Evolutionary conservation across 1,284 basidiomycete species (phyloP).

Genomic region (Ustilago shanxiensis): DNA sequence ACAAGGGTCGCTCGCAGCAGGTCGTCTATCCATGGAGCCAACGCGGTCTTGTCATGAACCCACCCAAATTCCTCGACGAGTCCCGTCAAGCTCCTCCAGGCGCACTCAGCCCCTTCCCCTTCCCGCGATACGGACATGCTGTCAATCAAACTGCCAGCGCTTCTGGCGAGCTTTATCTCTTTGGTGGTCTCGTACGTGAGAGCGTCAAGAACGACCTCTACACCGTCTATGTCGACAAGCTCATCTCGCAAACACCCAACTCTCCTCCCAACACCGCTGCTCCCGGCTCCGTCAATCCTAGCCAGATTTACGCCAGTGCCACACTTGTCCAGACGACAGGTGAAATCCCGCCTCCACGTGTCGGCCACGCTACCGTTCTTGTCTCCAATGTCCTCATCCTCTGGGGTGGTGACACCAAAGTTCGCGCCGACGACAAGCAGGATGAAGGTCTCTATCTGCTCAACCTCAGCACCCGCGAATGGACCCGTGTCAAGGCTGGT

Average conservation of each 20-base stretch:
- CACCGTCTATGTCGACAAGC: conserved; percentile 65
- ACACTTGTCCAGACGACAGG: conserved; percentile 78
- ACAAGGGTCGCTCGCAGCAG: conserved; percentile 43
- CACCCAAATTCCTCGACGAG: conserved; percentile 68
- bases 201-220: conserved; percentile 93
- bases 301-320: conserved; percentile 73
- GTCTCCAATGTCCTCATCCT: conserved; percentile 96
- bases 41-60: conserved; percentile 66
- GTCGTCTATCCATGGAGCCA: conserved; percentile 70
- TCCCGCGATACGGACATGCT: conserved; percentile 96
- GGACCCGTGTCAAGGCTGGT: conserved; percentile 80
- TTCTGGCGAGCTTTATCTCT: conserved; percentile 92
- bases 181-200: conserved; percentile 95
- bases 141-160: conserved; percentile 83
- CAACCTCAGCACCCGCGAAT: conserved; percentile 88
- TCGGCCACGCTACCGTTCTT: conserved; percentile 95
- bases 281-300: conserved; percentile 37
- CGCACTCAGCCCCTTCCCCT: conserved; percentile 75
- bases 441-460: conserved; percentile 96
- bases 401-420: conserved; percentile 95
- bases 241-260: conserved; percentile 78
- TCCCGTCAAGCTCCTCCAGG: conserved; percentile 66
- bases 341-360: conserved; percentile 87
- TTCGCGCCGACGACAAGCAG: conserved; percentile 81
- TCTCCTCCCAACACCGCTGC: conserved; percentile 73